These are phyloP conservation scores for Hanseniaspora uvarum DNA, from an alignment of 1,139 yeast species.

Conservation along the genomic window DNA sequence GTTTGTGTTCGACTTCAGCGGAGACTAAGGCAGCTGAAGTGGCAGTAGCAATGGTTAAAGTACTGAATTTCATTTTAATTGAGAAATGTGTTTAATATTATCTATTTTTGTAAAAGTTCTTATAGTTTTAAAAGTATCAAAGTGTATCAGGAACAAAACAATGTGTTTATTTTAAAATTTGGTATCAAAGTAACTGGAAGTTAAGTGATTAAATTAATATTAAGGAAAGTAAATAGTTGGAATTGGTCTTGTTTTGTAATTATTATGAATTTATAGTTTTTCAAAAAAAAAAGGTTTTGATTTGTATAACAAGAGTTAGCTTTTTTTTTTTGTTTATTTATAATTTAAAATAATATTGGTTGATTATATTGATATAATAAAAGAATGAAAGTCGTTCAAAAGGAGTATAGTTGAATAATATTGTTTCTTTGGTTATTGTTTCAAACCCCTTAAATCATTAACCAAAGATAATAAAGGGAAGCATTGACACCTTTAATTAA, in stretches of 20 bases:
- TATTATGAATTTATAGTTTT: neutral
- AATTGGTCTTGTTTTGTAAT: conserved; percentile 10
- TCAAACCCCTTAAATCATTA: too few species aligned
- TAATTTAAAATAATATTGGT: neutral
- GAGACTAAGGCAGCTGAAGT: conserved; percentile 26
- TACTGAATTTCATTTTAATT: conserved; percentile 21
- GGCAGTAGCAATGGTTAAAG: conserved; percentile 25
- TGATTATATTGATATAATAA: neutral
- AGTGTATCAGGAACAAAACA: neutral
- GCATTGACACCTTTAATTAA: neutral
- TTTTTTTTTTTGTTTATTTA: neutral
- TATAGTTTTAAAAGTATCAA: neutral
- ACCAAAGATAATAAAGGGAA: too few species aligned
- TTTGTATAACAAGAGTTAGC: neutral
- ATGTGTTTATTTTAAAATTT: neutral
- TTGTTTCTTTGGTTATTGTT: neutral
- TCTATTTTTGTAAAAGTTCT: neutral
- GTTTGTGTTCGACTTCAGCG: conserved; percentile 41
- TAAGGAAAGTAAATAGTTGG: conserved; percentile 26
- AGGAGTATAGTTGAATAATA: neutral
- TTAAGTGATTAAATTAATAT: neutral
- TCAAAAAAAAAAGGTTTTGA: neutral
- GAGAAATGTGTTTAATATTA: neutral
- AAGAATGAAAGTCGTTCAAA: neutral
- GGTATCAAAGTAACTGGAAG: neutral